Base-by-base conservation (phyloP, 1,284 basidiomycete genomes). In the Moesziomyces antarcticus region DNA sequence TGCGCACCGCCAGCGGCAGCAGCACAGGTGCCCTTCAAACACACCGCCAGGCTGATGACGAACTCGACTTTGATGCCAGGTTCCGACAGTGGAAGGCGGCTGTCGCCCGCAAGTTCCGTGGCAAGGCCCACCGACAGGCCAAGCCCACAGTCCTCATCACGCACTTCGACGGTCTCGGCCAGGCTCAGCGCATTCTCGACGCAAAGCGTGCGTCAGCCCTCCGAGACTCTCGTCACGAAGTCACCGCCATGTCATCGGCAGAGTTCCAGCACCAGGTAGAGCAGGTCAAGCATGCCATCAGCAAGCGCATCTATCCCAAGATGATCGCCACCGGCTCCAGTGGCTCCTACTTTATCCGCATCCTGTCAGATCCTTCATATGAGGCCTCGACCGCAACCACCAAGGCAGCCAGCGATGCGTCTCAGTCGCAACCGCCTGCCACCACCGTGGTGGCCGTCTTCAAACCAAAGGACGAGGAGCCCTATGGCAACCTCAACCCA, bases 381-480 rank as follows among this genome's bases (percentile, higher is more conserved):
- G 35, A 43, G 44, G 40, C n/a, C 3, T 14, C 22, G 1, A 9
- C 43, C 41, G 21, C 11, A n/a, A 16, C 41, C 1, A 5, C 6
- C 3, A 10, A 22, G 9, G 14, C 50, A 48, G 45, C 10, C 30
- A 33, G 50, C 4, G 11, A 33, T 18, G 49, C 33, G 10, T 22
- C 30, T 7, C 25, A 49, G 13, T 43, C 50, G 22, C 24, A 42
- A 10, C 41, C 46, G 3, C 47, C 50, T 3, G 53, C 54, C 13
- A 56, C 54, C 13, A 73, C 77, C 3, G 73, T 75, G 7, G 37
- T 40, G 37, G 82, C 73, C 37, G 82, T 84, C 10, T 84, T 84
- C 58, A 84, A 84, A 52, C 82, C 82, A 0, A 76, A 78, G 50
- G 82, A 84, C 55, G 82, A 84, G 60, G 81, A 84, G 51, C 82